A percentile compares a stretch with the other conserved stretches of the same genome.
phyloP scores from a whole-genome alignment of 2,329 filamentous ascomycete genomes.

The Allantophomopsis lycopodina region DNA sequence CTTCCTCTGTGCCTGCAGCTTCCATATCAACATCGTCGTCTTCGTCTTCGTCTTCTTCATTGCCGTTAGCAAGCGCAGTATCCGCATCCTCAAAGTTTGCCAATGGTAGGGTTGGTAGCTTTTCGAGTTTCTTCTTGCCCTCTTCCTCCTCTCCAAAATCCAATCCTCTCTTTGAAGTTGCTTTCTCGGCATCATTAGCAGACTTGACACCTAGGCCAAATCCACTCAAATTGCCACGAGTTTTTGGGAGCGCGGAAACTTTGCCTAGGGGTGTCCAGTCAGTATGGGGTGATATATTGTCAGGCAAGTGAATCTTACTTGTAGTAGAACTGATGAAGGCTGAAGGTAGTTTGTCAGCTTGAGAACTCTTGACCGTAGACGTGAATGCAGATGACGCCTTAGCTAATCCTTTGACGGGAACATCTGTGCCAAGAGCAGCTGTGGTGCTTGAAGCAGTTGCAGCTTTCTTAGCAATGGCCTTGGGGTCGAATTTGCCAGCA shows the following conservation, averaged over 20 bases:
- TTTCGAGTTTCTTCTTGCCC: conserved; percentile 77
- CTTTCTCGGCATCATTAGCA: conserved; percentile 49
- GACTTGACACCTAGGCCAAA: conserved; percentile 70
- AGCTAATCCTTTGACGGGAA: conserved; percentile 30
- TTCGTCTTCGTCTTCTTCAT: conserved; percentile 49
- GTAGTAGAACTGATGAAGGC: conserved; percentile 23
- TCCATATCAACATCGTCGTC: conserved; percentile 62
- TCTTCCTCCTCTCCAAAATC: conserved; percentile 83
- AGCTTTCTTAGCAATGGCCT: conserved; percentile 71
- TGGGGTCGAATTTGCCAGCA: conserved; percentile 74
- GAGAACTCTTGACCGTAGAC: conserved; percentile 21
- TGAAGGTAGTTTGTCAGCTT: conserved; percentile 27
- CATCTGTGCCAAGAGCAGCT: conserved; percentile 39
- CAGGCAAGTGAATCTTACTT: conserved; percentile 13
- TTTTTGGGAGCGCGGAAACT: conserved; percentile 45
- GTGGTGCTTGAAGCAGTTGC: conserved; percentile 41
- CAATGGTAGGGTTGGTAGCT: conserved; percentile 66
- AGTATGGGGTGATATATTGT: not conserved
- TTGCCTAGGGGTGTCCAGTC: conserved; percentile 6
- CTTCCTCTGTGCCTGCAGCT: conserved; percentile 75
- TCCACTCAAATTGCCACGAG: conserved; percentile 61
- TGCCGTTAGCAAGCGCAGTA: conserved; percentile 38
- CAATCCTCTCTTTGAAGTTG: conserved; percentile 57
- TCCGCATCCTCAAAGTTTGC: conserved; percentile 44
- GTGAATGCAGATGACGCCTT: conserved; percentile 28